These are phyloP conservation scores for Echites panduratus DNA, from an alignment of 257 asterid species.

Conservation along the genomic window DNA sequence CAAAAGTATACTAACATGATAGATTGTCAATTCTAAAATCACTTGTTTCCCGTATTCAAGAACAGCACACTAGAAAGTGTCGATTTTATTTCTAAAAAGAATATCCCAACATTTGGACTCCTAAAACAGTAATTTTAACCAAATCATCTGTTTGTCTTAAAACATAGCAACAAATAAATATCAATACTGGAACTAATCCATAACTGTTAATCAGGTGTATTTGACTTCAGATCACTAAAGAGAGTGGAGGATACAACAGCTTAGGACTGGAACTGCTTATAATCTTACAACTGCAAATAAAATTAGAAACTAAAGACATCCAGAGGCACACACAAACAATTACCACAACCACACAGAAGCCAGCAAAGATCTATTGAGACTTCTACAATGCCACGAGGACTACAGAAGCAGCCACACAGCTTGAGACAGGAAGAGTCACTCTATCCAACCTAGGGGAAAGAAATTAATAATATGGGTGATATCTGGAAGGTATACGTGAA, in stretches of 20 bases:
- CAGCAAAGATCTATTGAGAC: neutral
- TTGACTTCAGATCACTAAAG: neutral
- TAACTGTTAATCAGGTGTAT: neutral
- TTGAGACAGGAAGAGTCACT: conserved; percentile 17
- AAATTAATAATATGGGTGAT: conserved; percentile 34
- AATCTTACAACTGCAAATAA: neutral
- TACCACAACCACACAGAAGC: conserved; percentile 5
- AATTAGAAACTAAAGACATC: neutral
- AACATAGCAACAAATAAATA: no score
- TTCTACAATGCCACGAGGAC: conserved; percentile 5
- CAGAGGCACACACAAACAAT: neutral
- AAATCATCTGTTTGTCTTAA: neutral
- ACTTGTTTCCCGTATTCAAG: neutral
- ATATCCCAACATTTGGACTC: neutral
- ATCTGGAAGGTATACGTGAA: conserved; percentile 32
- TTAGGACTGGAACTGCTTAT: neutral
- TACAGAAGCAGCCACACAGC: conserved; percentile 2
- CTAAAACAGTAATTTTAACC: neutral
- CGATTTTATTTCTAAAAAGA: neutral
- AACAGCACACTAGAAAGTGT: neutral
- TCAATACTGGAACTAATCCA: neutral
- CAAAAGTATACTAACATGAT: neutral
- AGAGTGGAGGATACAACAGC: neutral
- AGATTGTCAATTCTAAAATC: neutral
- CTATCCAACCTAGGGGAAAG: conserved; percentile 26